Evolutionary conservation across 2,329 filamentous ascomycete species (phyloP).

Genomic region (Monosporascus sp.): DNA sequence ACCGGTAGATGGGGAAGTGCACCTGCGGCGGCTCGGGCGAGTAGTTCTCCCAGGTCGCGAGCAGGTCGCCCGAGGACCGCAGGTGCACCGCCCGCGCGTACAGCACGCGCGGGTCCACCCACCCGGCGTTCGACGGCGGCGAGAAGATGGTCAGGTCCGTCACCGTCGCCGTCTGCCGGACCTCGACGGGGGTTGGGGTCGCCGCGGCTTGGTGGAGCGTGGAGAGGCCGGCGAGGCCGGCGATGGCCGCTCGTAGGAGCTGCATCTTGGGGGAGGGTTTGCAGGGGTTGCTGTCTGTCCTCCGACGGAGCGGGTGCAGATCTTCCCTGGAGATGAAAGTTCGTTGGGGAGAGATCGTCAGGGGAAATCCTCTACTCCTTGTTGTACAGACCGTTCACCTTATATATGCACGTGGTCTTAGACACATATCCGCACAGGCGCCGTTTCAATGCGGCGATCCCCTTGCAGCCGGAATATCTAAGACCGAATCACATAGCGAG

Average conservation of each 20-base stretch:
- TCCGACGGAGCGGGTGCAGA: background rate
- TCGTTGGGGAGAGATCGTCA: background rate
- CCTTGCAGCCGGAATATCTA: background rate
- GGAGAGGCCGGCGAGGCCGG: background rate
- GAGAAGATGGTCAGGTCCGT: constrained; percentile 26
- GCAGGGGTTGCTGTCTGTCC: background rate
- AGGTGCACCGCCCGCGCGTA: constrained; percentile 39
- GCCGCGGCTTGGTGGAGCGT: background rate
- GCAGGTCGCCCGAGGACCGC: constrained; percentile 33
- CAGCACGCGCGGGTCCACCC: constrained; percentile 36
- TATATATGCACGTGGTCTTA: background rate
- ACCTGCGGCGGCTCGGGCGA: constrained; percentile 47
- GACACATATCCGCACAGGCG: background rate
- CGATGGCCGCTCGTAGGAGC: background rate
- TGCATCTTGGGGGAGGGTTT: background rate
- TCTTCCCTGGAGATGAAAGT: background rate
- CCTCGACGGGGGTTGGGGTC: background rate
- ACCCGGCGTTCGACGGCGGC: constrained; percentile 31
- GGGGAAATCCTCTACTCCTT: background rate
- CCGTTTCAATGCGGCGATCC: background rate
- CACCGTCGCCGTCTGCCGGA: background rate
- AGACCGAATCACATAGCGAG: background rate
- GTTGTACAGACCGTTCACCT: background rate
- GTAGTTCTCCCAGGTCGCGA: constrained; percentile 51
- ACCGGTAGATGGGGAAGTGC: constrained; percentile 49